Evolutionary conservation across 2,329 filamentous ascomycete species (phyloP), one percentile per base, ranked within the genome.

Genomic region (Alternaria alternata): DNA sequence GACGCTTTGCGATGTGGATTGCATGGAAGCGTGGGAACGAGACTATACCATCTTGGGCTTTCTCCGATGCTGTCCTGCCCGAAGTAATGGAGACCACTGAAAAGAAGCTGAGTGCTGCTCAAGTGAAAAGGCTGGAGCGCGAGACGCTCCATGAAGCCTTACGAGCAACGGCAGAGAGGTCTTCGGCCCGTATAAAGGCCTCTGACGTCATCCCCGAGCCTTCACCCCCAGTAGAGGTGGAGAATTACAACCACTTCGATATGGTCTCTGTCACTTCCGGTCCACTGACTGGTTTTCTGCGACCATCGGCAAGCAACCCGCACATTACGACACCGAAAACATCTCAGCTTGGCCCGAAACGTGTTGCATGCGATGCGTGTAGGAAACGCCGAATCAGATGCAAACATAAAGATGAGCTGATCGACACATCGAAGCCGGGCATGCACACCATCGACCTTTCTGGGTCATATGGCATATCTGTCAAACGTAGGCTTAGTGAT

Each of bases 11-110:
- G 5, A 80, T 89, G 57, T 90, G 88, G 88, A 83, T 86, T 58
- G 86, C 88, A 3, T 90, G 88, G 88, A 90, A 90, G 73, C 84
- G 86, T 55, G 88, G 88, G 11, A 88, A 89, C 69, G 87, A 89
- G 64, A 79, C 79, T 57, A 85, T 88, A 48, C 86, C 87, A 30
- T 80, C 84, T 44, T 90, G 88, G 88, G 87, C 87, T 41, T 81
- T 85, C 56, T 85, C 85, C 2, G 86, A 88, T 65, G 82, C 82
- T 46, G 80, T 83, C 16, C 80, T 87, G 44, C 82, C 83, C 46
- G 84, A 78, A 52, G 44, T 63, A 12, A 52, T 61, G 18, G 73
- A 77, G 7, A 62, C 64, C 3, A 65, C 64, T 7, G 83, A 84
- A 53, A 87, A 87, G 76, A 87, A 86, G 68, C 76, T 86, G 6